Evolutionary conservation across 2,329 filamentous ascomycete genomes (phyloP), one percentile per base, ranked within the genome.

Genomic region (Cadophora malorum): DNA sequence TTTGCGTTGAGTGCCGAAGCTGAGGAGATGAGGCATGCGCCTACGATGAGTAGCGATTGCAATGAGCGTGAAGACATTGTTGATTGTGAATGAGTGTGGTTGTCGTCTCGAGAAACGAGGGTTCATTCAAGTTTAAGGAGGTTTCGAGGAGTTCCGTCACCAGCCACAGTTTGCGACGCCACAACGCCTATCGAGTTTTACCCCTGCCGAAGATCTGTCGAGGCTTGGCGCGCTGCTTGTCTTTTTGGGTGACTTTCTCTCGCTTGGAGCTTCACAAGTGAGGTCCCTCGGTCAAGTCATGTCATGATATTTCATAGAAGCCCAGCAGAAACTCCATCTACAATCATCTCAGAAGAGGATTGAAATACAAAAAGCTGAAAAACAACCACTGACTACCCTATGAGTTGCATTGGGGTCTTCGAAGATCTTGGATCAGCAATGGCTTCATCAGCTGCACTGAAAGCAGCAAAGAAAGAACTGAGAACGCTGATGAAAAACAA

Each of bases 391-490:
- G 45, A 31, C 4, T 33, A n/a, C 12, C 23, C 41, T 33, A 49
- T 35, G 25, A 45, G 41, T 16, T n/a, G 35, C 12, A 19, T 59
- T 16, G 38, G 53, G 49, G 25, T 25, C 6, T 23, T 10, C 14
- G 21, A 41, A 28, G 25, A 58, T 12, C 10, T 21, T 14, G 31
- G 1, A 21, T 10, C 56, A 63, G 67, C 52, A 9, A 75, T 75
- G 72, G 69, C 72, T 58, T 70, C 74, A 61, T 63, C 64, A 21
- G 47, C 63, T 56, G 81, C 86, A 63, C 80, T 94, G 65, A 84
- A 84, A 71, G 83, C 85, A 67, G 89, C 91, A 55, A 97, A 97
- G 81, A 90, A 91, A 77, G 90, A 92, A 74, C 83, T 97, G 69
- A 86, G 94, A 67, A 84, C 83, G 70, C 80, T 86, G 64, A 90